Percentiles rank a stretch among this genome's conserved stretches.
Conservation (phyloP, 2,329 filamentous ascomycete genomes). For the Phyllosticta citrichinensis region DNA sequence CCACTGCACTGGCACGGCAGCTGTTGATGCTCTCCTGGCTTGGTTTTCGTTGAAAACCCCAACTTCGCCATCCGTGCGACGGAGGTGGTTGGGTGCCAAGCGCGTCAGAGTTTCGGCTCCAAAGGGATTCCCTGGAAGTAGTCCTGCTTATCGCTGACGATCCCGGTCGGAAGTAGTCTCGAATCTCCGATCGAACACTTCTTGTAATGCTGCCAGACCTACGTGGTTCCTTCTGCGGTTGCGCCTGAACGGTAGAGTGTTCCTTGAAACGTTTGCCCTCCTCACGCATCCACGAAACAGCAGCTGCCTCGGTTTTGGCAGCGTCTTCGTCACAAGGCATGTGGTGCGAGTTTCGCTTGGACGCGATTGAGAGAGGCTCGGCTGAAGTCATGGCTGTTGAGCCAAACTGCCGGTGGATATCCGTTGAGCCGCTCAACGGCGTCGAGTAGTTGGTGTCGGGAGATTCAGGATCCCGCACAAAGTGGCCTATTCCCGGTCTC, state of each 20-base stretch:
- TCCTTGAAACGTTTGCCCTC: slow-evolving; percentile 31
- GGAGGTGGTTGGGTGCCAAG: slow-evolving; percentile 10
- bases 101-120: slow-evolving; percentile 10
- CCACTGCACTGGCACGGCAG: slow-evolving; percentile 10
- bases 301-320: slow-evolving; percentile 28
- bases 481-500: slow-evolving; percentile 14
- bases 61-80: slow-evolving; percentile 28
- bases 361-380: slow-evolving; percentile 27
- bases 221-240: slow-evolving; percentile 10
- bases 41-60: slow-evolving; percentile 25
- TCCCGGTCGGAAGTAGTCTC: slow-evolving; percentile 33
- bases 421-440: slow-evolving; percentile 32
- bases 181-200: slow-evolving; percentile 30
- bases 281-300: slow-evolving; percentile 35
- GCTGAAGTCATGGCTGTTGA: slow-evolving; percentile 35
- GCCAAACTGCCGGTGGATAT: slow-evolving; percentile 25
- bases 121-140: slow-evolving; percentile 26
- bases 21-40: slow-evolving; percentile 23
- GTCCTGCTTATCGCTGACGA: slow-evolving; percentile 21
- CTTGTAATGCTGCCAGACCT: slow-evolving; percentile 26
- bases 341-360: slow-evolving; percentile 32
- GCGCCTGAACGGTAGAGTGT: slow-evolving; percentile 15
- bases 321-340: slow-evolving; percentile 17
- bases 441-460: slow-evolving; percentile 29
- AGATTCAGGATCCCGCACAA: slow-evolving; percentile 21